Evolutionary conservation across 2,329 filamentous ascomycete species (phyloP).

Genomic region (Cladosporium sphaerospermum): DNA sequence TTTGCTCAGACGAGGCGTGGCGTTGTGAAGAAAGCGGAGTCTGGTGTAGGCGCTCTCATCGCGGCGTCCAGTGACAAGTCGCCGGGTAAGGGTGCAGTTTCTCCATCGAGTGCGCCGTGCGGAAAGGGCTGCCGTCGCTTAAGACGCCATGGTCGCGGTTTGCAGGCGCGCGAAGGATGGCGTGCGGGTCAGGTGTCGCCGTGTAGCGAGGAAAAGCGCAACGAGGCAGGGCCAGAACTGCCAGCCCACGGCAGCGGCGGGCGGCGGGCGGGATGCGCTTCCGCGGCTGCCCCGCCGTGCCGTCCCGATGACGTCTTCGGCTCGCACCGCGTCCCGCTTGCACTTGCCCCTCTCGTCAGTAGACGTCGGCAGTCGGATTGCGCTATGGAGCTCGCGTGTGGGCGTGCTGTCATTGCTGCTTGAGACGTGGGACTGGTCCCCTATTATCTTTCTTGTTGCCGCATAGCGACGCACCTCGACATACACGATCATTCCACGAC

Average conservation of each 20-base stretch:
- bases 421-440: neutral
- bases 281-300: too few species aligned
- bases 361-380: too few species aligned
- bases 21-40: slow-evolving; percentile 9
- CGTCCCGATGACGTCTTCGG: too few species aligned
- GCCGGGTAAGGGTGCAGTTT: neutral
- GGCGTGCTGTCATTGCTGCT: neutral
- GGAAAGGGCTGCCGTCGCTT: neutral
- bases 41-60: slow-evolving; percentile 2
- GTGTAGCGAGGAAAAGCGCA: neutral
- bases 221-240: neutral
- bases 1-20: slow-evolving; percentile 2
- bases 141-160: neutral
- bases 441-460: neutral
- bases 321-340: too few species aligned
- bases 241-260: too few species aligned
- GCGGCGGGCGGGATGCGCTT: too few species aligned
- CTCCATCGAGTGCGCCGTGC: neutral
- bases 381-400: too few species aligned
- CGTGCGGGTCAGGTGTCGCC: neutral
- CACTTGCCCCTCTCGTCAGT: too few species aligned
- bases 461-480: neutral
- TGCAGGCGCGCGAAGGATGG: neutral
- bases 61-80: neutral
- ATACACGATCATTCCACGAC: neutral